phyloP scores from a whole-genome alignment of 768 basidiomycete species.

The Boletus reticulatus region DNA sequence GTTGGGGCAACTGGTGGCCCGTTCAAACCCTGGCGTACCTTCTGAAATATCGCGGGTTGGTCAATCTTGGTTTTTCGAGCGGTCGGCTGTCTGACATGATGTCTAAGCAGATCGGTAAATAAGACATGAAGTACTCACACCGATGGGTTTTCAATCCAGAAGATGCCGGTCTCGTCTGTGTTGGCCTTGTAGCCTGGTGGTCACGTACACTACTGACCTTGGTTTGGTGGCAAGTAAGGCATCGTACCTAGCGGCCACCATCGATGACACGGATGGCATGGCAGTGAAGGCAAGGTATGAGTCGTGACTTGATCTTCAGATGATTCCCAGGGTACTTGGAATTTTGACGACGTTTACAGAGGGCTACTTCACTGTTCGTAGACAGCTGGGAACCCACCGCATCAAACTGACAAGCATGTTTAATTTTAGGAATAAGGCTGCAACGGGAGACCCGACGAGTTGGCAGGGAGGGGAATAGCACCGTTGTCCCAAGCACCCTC shows the following conservation, averaged over 20 bases:
- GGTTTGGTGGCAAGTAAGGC: conserved; percentile 44
- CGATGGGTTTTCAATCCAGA: conserved; percentile 55
- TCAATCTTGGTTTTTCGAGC: background rate
- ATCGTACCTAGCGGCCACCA: conserved; percentile 4
- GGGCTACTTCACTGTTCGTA: too few relatives aligned
- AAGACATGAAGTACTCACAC: conserved; percentile 45
- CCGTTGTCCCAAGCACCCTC: background rate
- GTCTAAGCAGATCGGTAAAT: conserved; percentile 35
- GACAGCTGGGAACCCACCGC: conserved; percentile 52
- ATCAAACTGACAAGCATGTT: conserved; percentile 55
- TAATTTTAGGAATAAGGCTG: conserved; percentile 34
- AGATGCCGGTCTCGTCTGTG: conserved; percentile 57
- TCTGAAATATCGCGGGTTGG: conserved; percentile 52
- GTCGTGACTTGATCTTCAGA: too few relatives aligned
- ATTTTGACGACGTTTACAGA: too few relatives aligned
- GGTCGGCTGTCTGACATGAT: background rate
- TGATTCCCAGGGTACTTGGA: too few relatives aligned
- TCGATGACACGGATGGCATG: conserved; percentile 13
- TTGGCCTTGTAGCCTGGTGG: background rate
- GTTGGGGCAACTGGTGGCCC: conserved; percentile 40
- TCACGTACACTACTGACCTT: background rate
- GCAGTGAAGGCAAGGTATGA: conserved; percentile 10
- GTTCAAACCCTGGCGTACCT: conserved; percentile 10
- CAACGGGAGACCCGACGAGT: conserved; percentile 41
- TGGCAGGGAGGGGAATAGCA: conserved; percentile 34